A percentile compares a stretch with the other conserved stretches of the same genome.
phyloP scores from a whole-genome alignment of 768 basidiomycete genomes.

The Mycena crocata region DNA sequence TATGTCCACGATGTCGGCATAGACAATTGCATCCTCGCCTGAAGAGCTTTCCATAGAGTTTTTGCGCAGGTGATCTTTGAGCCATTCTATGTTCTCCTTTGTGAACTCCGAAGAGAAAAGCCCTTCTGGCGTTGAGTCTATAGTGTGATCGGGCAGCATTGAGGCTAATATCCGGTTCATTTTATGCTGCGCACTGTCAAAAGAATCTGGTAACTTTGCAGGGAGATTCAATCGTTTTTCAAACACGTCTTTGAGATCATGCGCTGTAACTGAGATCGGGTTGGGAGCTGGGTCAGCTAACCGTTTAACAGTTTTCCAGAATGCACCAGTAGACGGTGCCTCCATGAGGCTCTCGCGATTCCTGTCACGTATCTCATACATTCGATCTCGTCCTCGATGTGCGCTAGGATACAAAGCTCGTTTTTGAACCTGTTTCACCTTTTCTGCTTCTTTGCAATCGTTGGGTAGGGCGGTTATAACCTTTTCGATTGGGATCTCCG shows the following conservation, averaged over 20 bases:
- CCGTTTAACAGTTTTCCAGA: conserved; percentile 9
- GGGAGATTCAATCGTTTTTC: conserved; percentile 11
- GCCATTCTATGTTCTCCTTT: background rate
- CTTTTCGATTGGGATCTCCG: background rate
- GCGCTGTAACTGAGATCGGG: conserved; percentile 9
- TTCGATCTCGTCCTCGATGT: background rate
- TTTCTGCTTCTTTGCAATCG: too few species aligned
- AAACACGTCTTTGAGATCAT: background rate
- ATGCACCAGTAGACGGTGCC: background rate
- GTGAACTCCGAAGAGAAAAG: conserved; percentile 6
- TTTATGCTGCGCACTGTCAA: conserved; percentile 1
- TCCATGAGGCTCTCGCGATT: conserved; percentile 6
- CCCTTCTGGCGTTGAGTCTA: background rate
- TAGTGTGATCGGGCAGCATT: background rate
- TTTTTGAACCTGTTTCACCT: too few species aligned
- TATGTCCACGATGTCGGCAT: conserved; percentile 22
- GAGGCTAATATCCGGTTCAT: conserved; percentile 1
- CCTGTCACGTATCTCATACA: background rate
- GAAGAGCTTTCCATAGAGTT: conserved; percentile 11
- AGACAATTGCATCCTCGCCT: conserved; percentile 23
- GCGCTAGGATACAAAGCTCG: background rate
- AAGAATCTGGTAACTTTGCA: background rate
- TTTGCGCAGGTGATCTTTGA: conserved; percentile 5
- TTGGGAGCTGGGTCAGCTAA: conserved; percentile 2
- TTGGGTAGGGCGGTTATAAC: background rate